phyloP scores from a whole-genome alignment of 306 rosid species.

The Herpetospermum pedunculosum region DNA sequence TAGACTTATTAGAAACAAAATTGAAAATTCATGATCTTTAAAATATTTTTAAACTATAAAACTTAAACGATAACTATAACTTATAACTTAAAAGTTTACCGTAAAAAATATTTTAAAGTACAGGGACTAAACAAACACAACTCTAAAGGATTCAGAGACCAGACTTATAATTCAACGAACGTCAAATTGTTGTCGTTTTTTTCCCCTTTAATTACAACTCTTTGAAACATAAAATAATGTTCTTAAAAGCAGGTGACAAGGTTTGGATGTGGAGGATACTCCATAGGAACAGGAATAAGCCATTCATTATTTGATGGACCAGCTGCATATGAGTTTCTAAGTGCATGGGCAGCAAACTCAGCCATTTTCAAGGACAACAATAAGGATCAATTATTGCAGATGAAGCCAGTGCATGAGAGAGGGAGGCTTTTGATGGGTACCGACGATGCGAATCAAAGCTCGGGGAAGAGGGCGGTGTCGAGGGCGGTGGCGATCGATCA shows the following conservation, averaged over 20 bases:
- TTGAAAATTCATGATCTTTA: too few relatives aligned
- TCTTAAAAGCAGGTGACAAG: conserved; percentile 40
- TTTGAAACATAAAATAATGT: neutral
- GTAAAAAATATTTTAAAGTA: too few relatives aligned
- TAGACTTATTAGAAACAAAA: too few relatives aligned
- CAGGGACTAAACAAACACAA: too few relatives aligned
- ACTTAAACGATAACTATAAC: too few relatives aligned
- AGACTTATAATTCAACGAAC: too few relatives aligned
- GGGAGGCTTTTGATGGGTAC: conserved; percentile 18
- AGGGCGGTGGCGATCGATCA: conserved; percentile 52
- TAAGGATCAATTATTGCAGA: neutral
- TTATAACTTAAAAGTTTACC: too few relatives aligned
- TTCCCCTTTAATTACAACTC: too few relatives aligned
- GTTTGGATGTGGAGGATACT: conserved; percentile 71
- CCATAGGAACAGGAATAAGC: conserved; percentile 63
- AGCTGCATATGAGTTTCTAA: conserved; percentile 48
- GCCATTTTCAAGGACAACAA: conserved; percentile 18
- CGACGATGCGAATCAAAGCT: neutral
- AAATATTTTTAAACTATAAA: too few relatives aligned
- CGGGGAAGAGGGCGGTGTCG: conserved; percentile 11
- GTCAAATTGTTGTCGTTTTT: too few relatives aligned
- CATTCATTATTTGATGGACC: conserved; percentile 74
- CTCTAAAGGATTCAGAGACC: too few relatives aligned
- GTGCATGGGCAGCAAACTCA: conserved; percentile 61
- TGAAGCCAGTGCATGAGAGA: conserved; percentile 52